A percentile compares a stretch with the other conserved stretches of the same genome.
These are phyloP conservation scores for Oenanthe javanica DNA, from an alignment of 140 eudicot genomes.

Conservation along the genomic window DNA sequence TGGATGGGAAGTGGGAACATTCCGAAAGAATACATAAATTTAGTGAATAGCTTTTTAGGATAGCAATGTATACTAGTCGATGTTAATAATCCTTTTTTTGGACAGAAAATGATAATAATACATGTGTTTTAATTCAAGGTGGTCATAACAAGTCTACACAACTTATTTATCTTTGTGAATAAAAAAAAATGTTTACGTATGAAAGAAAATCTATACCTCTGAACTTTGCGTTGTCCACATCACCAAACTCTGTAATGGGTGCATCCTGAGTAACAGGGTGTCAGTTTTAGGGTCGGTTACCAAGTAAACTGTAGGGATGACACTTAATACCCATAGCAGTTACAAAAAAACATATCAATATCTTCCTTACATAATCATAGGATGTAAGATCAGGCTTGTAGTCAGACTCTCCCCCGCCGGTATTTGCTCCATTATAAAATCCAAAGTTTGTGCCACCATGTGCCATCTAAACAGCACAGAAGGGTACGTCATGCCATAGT, in stretches of 20 bases:
- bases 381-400: conserved; percentile 95
- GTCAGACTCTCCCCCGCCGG: conserved; percentile 57
- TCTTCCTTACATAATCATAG: conserved; percentile 79
- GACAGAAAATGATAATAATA: too few species aligned
- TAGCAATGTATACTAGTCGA: not conserved
- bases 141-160: not conserved
- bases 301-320: not conserved
- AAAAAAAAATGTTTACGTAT: not conserved
- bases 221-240: conserved; percentile 72
- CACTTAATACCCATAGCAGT: not conserved
- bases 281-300: not conserved
- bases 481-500: conserved; percentile 7
- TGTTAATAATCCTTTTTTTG: not conserved
- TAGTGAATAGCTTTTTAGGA: not conserved
- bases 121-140: not conserved
- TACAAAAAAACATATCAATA: not conserved
- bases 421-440: conserved; percentile 88
- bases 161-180: not conserved
- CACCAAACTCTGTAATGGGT: conserved; percentile 91
- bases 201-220: conserved; percentile 38
- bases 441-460: conserved; percentile 99
- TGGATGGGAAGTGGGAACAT: not conserved
- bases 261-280: conserved; percentile 58
- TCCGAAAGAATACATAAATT: not conserved
- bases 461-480: conserved; percentile 56